A percentile compares a stretch with the other conserved stretches of the same genome.
Evolutionary conservation across 768 basidiomycete species (phyloP).

Genomic region (Rubroboletus pulcherrimus): DNA sequence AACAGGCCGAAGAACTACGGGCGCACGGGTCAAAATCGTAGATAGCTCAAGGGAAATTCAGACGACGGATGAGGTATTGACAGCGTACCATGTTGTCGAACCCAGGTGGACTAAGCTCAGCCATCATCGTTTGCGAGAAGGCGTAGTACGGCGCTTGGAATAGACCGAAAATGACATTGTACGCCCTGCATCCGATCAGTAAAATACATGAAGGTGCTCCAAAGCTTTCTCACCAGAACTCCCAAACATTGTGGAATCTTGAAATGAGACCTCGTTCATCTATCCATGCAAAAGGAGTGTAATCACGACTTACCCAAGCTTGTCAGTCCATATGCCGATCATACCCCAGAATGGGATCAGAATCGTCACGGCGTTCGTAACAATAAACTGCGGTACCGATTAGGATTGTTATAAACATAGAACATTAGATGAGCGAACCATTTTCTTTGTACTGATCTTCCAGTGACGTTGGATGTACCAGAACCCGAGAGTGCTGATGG

Average conservation of each 20-base stretch:
- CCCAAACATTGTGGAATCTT: slow-evolving; percentile 79
- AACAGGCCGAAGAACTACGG: slow-evolving; percentile 81
- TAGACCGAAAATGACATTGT: slow-evolving; percentile 74
- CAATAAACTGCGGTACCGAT: slow-evolving; percentile 51
- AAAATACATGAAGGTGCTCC: neutral
- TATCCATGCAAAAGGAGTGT: neutral
- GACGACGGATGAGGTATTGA: neutral
- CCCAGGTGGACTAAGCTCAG: slow-evolving; percentile 81
- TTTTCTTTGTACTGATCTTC: slow-evolving; percentile 77
- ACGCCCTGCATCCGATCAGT: slow-evolving; percentile 47
- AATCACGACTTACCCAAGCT: slow-evolving; percentile 52
- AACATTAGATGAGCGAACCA: slow-evolving; percentile 43
- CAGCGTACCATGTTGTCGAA: slow-evolving; percentile 71
- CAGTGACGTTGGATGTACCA: slow-evolving; percentile 81
- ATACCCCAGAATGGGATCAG: slow-evolving; percentile 83
- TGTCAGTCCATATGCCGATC: slow-evolving; percentile 79
- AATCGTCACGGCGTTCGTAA: slow-evolving; percentile 73
- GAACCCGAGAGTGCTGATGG: slow-evolving; percentile 65
- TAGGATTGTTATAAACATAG: neutral
- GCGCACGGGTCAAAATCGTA: neutral
- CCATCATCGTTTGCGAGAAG: slow-evolving; percentile 85
- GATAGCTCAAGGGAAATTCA: neutral
- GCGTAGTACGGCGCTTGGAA: slow-evolving; percentile 89
- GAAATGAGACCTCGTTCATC: neutral
- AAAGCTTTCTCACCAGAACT: slow-evolving; percentile 63